A percentile compares a stretch with the other conserved stretches of the same genome.
Evolutionary conservation across 1,284 basidiomycete genomes (phyloP).

Genomic region (Malassezia brasiliensis): DNA sequence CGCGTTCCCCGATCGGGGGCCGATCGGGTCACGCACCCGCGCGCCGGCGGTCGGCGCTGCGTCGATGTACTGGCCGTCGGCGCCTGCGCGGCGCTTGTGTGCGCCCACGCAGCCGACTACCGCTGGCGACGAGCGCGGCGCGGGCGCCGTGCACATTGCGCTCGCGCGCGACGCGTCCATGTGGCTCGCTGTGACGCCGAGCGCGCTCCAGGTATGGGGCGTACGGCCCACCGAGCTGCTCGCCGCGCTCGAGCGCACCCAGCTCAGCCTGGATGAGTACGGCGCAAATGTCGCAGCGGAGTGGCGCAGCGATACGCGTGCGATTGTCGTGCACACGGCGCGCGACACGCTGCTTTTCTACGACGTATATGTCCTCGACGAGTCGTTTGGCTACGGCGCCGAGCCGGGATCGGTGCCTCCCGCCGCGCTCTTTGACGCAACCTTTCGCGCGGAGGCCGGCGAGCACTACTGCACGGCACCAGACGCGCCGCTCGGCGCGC

Average conservation of each 20-base stretch:
- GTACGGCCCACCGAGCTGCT: slow-evolving; percentile 37
- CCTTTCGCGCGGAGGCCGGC: slow-evolving; percentile 33
- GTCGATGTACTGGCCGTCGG: slow-evolving; percentile 44
- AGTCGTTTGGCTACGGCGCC: background rate
- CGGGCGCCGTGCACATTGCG: slow-evolving; percentile 22
- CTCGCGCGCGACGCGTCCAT: slow-evolving; percentile 28
- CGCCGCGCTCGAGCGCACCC: slow-evolving; percentile 33
- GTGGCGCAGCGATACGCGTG: slow-evolving; percentile 32
- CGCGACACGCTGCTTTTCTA: slow-evolving; percentile 13
- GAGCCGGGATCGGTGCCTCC: slow-evolving; percentile 18
- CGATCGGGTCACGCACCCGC: background rate
- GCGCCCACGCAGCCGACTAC: no score
- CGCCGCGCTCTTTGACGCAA: slow-evolving; percentile 20
- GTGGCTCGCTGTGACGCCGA: slow-evolving; percentile 30
- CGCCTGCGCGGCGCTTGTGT: slow-evolving; percentile 25
- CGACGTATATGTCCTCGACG: background rate
- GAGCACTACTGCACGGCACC: slow-evolving; percentile 18
- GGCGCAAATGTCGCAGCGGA: slow-evolving; percentile 31
- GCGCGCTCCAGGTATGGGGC: slow-evolving; percentile 32
- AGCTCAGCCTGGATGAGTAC: slow-evolving; percentile 33
- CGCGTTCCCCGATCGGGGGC: background rate
- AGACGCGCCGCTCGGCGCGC: slow-evolving; percentile 4
- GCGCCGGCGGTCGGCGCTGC: no score
- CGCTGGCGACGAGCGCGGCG: slow-evolving; percentile 1
- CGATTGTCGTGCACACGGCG: slow-evolving; percentile 15